Base-by-base conservation (phyloP, 75 land plant genomes). In the Adiantum capillusveneris region DNA sequence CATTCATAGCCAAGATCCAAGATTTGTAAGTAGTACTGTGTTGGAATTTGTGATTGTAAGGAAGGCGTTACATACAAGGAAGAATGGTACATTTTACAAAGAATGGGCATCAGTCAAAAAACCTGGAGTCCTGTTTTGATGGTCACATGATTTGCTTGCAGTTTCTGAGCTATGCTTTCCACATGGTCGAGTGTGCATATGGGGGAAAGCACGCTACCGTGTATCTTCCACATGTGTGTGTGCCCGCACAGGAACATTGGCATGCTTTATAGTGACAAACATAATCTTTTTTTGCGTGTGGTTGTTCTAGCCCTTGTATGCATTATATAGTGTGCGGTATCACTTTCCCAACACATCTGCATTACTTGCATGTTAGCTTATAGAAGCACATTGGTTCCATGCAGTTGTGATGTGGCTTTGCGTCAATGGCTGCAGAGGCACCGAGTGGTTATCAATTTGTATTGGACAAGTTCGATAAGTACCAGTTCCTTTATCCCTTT, bases 401-500 rank as follows among this genome's bases (percentile, higher is more conserved):
- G 48, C 49, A 52, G 53, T 50, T 31, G 44, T 75, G 71, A 57
- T 66, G 58, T 84, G 81, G 71, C 65, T 83, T 57, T 66, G 30
- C 48, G 49, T 31, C 42, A 77, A 86, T 75, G 84, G 85, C 81
- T 77, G 90, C 87, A 83, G 98, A 85, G 71, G 57, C 62, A 29
- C 92, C 76, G 13, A 85, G 83, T 58, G 98, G 98, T 59, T 93
- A 78, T 65, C 72, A 79, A 31, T 57, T 77, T 6, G 80, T 83
- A 41, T 42, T 64, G 37, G 98, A 93, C 66, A 82, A 83, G 53
- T 79, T 67, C 54, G 95, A 93, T 68, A 86, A 86, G 20, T 93
- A 93, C 67, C 44, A 66, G 36, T 89, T 93, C 66, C 58, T 75
- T 22, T 93, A 93, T 58, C 98, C 98, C 20, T 93, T 93, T 64